phyloP scores from a whole-genome alignment of 2,329 filamentous ascomycete species.

The Malbranchea cinnamomea region DNA sequence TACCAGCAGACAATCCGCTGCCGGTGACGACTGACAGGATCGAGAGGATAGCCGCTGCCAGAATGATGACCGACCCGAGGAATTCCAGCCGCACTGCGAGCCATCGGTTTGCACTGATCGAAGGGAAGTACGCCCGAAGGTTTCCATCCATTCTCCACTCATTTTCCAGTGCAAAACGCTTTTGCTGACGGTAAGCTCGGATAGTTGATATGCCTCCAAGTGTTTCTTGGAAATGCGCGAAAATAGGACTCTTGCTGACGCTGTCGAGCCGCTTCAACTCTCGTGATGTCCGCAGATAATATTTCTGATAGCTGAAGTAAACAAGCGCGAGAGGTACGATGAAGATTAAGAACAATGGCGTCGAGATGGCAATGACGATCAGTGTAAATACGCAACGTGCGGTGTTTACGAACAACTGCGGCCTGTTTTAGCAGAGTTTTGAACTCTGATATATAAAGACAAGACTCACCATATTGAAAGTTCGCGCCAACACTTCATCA shows the following conservation, averaged over 20 bases:
- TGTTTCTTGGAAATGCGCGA: conserved; percentile 95
- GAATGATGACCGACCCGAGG: conserved; percentile 84
- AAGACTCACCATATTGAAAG: conserved; percentile 76
- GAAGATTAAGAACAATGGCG: conserved; percentile 63
- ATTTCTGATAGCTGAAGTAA: conserved; percentile 89
- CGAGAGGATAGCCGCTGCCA: conserved; percentile 67
- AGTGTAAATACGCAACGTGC: conserved; percentile 70
- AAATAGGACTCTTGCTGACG: conserved; percentile 88
- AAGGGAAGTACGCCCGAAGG: conserved; percentile 85
- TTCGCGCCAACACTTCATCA: conserved; percentile 85
- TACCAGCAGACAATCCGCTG: conserved; percentile 50
- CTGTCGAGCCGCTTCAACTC: conserved; percentile 94
- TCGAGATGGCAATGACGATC: conserved; percentile 65
- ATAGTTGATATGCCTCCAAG: conserved; percentile 90
- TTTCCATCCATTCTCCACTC: conserved; percentile 97
- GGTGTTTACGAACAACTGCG: conserved; percentile 54
- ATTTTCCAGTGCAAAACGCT: conserved; percentile 79
- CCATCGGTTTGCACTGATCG: conserved; percentile 89
- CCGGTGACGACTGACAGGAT: conserved; percentile 64
- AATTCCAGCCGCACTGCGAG: conserved; percentile 89
- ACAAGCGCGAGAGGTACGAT: conserved; percentile 67
- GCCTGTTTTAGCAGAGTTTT: conserved; percentile 18
- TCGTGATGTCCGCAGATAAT: conserved; percentile 89
- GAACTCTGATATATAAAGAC: neutral
- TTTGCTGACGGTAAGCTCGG: conserved; percentile 79